Conservation (phyloP, 2,329 filamentous ascomycete species). For the Ophiobolus disseminans region DNA sequence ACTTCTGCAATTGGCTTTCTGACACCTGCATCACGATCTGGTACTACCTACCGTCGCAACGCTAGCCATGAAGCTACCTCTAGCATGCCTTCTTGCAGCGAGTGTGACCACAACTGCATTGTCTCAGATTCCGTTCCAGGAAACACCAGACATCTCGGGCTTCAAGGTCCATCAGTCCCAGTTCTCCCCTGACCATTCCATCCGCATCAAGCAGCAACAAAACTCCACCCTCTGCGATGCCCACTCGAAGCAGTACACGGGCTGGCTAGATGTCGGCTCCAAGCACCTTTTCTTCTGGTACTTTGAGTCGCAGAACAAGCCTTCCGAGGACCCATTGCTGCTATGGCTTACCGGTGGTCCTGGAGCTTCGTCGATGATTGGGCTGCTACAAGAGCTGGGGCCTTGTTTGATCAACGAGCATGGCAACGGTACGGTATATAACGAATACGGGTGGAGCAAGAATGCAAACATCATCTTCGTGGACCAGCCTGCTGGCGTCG, state of each 20-base stretch:
- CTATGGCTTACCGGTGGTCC: conserved; percentile 54
- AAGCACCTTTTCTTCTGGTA: conserved; percentile 59
- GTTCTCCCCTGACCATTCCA: conserved; percentile 41
- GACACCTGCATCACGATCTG: neutral
- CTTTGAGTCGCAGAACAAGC: conserved; percentile 50
- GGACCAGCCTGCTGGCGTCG: conserved; percentile 49
- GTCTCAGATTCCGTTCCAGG: conserved; percentile 41
- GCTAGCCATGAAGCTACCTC: conserved; percentile 25
- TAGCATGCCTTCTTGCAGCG: conserved; percentile 14
- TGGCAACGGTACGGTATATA: conserved; percentile 48
- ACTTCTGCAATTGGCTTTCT: neutral
- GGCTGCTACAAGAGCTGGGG: conserved; percentile 47
- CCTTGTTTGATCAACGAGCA: conserved; percentile 49
- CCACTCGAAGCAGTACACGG: conserved; percentile 45
- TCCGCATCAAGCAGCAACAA: conserved; percentile 45
- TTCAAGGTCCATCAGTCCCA: conserved; percentile 43
- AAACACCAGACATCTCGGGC: conserved; percentile 33
- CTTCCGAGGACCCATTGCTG: conserved; percentile 46
- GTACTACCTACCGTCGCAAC: neutral
- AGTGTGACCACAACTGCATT: conserved; percentile 12
- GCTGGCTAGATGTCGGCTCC: conserved; percentile 47
- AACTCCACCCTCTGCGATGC: conserved; percentile 44
- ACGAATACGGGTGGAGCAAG: conserved; percentile 50
- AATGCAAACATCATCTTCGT: conserved; percentile 48
- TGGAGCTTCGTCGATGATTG: conserved; percentile 47